Evolutionary conservation across 768 basidiomycete genomes (phyloP).

Genomic region (Mycena pura): DNA sequence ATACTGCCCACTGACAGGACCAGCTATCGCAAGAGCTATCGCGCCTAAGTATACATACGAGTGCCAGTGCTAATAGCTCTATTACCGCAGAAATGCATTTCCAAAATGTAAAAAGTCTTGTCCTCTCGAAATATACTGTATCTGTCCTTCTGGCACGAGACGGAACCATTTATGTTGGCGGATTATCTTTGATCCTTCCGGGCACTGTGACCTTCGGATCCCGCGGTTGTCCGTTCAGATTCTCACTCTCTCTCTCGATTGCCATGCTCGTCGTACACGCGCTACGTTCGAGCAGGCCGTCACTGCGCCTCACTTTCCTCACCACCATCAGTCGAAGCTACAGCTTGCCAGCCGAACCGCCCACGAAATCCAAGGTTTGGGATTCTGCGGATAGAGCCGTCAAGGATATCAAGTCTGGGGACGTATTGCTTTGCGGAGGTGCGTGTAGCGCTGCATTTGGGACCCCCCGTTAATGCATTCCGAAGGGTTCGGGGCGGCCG

Average conservation of each 20-base stretch:
- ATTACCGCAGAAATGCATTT: too few relatives aligned
- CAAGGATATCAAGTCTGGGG: conserved; percentile 81
- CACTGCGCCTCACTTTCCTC: conserved; percentile 30
- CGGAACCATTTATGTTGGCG: too few relatives aligned
- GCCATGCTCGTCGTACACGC: conserved; percentile 21
- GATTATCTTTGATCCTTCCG: too few relatives aligned
- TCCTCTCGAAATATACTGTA: too few relatives aligned
- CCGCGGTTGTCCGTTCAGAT: too few relatives aligned
- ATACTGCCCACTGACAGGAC: too few relatives aligned
- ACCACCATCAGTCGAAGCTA: conserved; percentile 36
- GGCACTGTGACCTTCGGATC: too few relatives aligned
- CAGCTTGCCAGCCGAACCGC: conserved; percentile 41
- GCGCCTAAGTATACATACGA: too few relatives aligned
- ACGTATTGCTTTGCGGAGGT: conserved; percentile 85
- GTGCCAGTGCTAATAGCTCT: too few relatives aligned
- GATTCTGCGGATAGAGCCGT: conserved; percentile 83
- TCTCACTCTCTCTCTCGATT: conserved; percentile 12
- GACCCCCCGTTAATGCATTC: neutral
- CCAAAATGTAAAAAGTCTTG: too few relatives aligned
- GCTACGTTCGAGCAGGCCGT: conserved; percentile 16
- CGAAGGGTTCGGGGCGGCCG: conserved; percentile 87
- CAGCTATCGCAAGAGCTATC: too few relatives aligned
- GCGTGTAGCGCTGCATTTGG: conserved; percentile 31
- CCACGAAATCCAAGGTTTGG: conserved; percentile 74
- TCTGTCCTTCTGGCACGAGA: too few relatives aligned